Percentiles rank a stretch among this genome's conserved stretches.
phyloP scores from a whole-genome alignment of 345 rosid genomes.

The Lepidium africanum region DNA sequence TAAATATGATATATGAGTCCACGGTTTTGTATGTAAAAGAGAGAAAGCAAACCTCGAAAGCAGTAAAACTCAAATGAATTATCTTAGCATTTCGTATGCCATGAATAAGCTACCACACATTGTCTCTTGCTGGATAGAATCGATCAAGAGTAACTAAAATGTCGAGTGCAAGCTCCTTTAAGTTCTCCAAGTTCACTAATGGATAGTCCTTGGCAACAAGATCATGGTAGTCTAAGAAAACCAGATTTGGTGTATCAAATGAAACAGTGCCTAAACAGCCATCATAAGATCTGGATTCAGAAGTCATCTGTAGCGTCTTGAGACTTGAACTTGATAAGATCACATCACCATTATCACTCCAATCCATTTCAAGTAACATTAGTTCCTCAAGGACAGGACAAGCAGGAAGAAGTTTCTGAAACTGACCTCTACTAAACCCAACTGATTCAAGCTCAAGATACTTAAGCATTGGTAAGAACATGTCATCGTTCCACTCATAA shows the following conservation, averaged over 20 bases:
- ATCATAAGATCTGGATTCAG: neutral
- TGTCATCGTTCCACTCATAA: slow-evolving; percentile 2
- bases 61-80: neutral
- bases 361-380: slow-evolving; percentile 2
- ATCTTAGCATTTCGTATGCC: neutral
- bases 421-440: slow-evolving; percentile 17
- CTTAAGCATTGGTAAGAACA: slow-evolving; percentile 12
- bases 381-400: slow-evolving; percentile 17
- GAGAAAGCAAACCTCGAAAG: slow-evolving; percentile 6
- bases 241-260: slow-evolving; percentile 13
- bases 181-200: neutral
- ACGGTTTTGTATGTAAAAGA: too few species aligned
- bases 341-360: slow-evolving; percentile 21
- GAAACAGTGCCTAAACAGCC: slow-evolving; percentile 11
- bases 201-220: slow-evolving; percentile 9
- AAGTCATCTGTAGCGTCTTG: neutral
- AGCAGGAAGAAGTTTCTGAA: slow-evolving; percentile 16
- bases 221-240: slow-evolving; percentile 3
- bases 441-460: neutral
- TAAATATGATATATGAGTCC: too few species aligned
- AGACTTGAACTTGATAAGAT: slow-evolving; percentile 10
- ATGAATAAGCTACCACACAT: slow-evolving; percentile 5
- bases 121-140: neutral
- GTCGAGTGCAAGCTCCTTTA: neutral
- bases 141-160: neutral